phyloP scores from a whole-genome alignment of 305 asterid species.

The Ajuga reptans region DNA sequence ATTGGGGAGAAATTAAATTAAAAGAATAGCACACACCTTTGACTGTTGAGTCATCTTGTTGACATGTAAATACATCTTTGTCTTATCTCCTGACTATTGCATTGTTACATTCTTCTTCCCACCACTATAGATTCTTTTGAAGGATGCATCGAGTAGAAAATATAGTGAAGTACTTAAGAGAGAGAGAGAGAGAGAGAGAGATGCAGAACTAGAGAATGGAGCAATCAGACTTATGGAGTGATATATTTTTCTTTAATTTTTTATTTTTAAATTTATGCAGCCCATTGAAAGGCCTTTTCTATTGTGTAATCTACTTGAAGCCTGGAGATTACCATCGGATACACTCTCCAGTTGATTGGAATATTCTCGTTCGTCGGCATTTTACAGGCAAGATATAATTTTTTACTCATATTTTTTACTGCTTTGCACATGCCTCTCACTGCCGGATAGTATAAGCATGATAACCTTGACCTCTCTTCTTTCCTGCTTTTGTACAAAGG shows the following conservation, averaged over 20 bases:
- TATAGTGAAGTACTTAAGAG: not conserved
- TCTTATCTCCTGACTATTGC: conserved; percentile 7
- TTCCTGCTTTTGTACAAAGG: conserved; percentile 8
- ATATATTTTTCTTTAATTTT: too few species aligned
- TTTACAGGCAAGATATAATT: conserved; percentile 52
- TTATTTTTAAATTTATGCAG: conserved; percentile 38
- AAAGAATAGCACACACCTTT: not conserved
- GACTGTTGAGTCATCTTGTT: conserved; percentile 5
- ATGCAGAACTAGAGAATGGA: not conserved
- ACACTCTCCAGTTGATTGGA: conserved; percentile 95
- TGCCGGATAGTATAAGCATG: not conserved
- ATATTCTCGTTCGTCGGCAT: conserved; percentile 69
- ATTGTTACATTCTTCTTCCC: not conserved
- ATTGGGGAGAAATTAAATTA: too few species aligned
- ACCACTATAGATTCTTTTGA: not conserved
- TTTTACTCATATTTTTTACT: not conserved
- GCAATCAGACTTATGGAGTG: conserved; percentile 17
- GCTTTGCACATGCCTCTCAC: conserved; percentile 18
- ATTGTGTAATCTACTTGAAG: conserved; percentile 89
- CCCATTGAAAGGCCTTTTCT: conserved; percentile 75
- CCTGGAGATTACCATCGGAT: conserved; percentile 96
- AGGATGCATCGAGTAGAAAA: not conserved
- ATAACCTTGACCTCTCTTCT: conserved; percentile 10
- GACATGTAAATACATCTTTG: not conserved
- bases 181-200: not conserved